Conservation (phyloP, 768 basidiomycete species). For the Neoboletus brunneissimus region DNA sequence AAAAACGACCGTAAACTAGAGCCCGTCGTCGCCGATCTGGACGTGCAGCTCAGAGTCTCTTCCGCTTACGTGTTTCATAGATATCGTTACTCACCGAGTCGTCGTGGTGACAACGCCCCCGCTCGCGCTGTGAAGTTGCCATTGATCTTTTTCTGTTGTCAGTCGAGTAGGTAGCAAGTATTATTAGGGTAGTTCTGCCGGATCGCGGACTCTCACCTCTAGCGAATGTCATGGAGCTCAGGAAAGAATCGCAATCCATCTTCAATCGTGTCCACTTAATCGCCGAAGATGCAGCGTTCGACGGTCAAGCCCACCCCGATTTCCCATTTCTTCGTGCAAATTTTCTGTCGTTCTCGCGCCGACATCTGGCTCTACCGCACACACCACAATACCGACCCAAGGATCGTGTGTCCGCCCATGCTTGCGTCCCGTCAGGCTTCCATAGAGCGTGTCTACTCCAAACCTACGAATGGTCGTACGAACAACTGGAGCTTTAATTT, state of each 20-base stretch:
- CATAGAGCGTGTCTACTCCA: slow-evolving; percentile 68
- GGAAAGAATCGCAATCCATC: slow-evolving; percentile 70
- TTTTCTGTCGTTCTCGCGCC: slow-evolving; percentile 10
- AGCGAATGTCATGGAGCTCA: slow-evolving; percentile 37
- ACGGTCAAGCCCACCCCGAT: slow-evolving; percentile 51
- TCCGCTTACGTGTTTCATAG: slow-evolving; percentile 7
- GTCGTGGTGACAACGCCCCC: slow-evolving; percentile 10
- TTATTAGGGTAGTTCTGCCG: background rate
- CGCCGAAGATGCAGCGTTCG: slow-evolving; percentile 68
- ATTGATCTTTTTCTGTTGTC: background rate
- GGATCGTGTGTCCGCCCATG: slow-evolving; percentile 37
- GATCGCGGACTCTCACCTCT: background rate
- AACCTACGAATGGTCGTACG: slow-evolving; percentile 87
- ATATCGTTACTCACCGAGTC: background rate
- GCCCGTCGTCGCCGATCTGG: background rate
- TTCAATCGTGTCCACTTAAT: slow-evolving; percentile 91
- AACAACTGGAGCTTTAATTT: slow-evolving; percentile 85
- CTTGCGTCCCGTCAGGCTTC: slow-evolving; percentile 11
- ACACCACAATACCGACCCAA: slow-evolving; percentile 61
- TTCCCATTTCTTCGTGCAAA: slow-evolving; percentile 59
- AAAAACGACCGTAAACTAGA: background rate
- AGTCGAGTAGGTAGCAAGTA: background rate
- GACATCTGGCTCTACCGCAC: background rate
- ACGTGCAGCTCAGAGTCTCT: background rate
- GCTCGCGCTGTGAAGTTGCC: background rate